Evolutionary conservation across 257 asterid species (phyloP), one percentile per base, ranked within the genome.

Genomic region (Solanum etuberosum): DNA sequence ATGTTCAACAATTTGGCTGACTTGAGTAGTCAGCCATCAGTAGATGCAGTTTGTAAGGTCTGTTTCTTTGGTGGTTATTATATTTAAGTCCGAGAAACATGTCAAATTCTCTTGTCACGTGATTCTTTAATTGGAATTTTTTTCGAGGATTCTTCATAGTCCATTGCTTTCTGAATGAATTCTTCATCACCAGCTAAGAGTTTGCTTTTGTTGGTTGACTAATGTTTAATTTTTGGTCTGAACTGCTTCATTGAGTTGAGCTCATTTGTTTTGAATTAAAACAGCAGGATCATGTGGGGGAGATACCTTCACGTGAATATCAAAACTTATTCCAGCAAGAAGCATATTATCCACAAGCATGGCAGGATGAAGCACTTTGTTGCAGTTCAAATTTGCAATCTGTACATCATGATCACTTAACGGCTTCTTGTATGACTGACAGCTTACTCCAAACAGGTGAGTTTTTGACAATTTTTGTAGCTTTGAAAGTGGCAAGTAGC

Each of bases 31-130:
- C 86, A 61, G 37, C 68, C 74, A 43, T 61, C 85, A 37, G 88
- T n/a, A 67, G 88, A 67, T 85, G 34, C 90, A 29, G 85, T 88
- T 84, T 78, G 32, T 68, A 88, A 88, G 95, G 95, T 93, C 76
- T 80, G 18, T 84, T 86, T 86, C 63, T 76, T 83, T 54, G 81
- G 70, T 76, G 85, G 46, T 25, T 65, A 67, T 46, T 68, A 42
- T 63, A 73, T 85, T 74, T 80, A 21, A 42, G 32, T 7, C 67
- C 15, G 46, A 70, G 54, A 70, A 82, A 67, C 35, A 42, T 70
- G 63, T 9, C 85, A 54, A 87, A 38, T 65, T 72, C 20, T 57
- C 67, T 63, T 34, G 21, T 65, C 42, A 23, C 85, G 48, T 80
- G 86, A 21, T 63, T n/a, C 25, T 63, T 67, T 27, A 46, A 9